Percentiles rank a stretch among this genome's conserved stretches.
Conservation (phyloP, 2,329 filamentous ascomycete genomes). For the Tolypocladium tundrense region DNA sequence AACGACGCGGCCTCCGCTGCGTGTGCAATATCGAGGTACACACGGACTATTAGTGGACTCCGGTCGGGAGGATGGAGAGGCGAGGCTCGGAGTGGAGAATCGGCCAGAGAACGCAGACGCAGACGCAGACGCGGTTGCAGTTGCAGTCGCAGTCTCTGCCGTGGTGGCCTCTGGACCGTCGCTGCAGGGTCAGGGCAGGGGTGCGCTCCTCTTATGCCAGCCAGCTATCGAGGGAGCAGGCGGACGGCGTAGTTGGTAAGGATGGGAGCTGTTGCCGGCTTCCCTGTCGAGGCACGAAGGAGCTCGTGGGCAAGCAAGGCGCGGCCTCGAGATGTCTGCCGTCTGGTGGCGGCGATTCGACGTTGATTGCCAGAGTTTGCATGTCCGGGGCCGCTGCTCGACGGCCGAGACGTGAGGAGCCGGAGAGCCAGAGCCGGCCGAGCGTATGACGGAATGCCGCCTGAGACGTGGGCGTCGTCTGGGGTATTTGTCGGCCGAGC, state of each 20-base stretch:
- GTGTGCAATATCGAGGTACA: not conserved
- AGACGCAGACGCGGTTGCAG: not conserved
- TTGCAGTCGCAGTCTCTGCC: not conserved
- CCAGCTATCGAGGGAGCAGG: not conserved
- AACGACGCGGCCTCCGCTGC: not conserved
- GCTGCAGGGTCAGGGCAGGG: slow-evolving; percentile 1
- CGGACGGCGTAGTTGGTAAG: not conserved
- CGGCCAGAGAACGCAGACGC: not conserved
- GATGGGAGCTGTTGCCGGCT: not conserved
- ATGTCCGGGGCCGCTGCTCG: not conserved
- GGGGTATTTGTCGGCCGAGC: not conserved
- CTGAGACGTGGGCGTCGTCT: not conserved
- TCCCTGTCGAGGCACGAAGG: no score
- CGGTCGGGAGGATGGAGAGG: not conserved
- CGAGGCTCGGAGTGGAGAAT: not conserved
- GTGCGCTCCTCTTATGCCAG: not conserved
- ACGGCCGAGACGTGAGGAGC: not conserved
- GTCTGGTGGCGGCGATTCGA: not conserved
- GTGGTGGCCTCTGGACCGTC: not conserved
- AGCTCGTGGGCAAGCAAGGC: not conserved
- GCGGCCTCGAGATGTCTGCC: not conserved
- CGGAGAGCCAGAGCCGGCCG: not conserved
- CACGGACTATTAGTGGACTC: not conserved
- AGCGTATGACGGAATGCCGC: not conserved
- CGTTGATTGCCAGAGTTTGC: not conserved